Percentiles rank a stretch among this genome's conserved stretches.
Conservation (phyloP, 2,329 filamentous ascomycete genomes). For the Akanthomyces muscarius region DNA sequence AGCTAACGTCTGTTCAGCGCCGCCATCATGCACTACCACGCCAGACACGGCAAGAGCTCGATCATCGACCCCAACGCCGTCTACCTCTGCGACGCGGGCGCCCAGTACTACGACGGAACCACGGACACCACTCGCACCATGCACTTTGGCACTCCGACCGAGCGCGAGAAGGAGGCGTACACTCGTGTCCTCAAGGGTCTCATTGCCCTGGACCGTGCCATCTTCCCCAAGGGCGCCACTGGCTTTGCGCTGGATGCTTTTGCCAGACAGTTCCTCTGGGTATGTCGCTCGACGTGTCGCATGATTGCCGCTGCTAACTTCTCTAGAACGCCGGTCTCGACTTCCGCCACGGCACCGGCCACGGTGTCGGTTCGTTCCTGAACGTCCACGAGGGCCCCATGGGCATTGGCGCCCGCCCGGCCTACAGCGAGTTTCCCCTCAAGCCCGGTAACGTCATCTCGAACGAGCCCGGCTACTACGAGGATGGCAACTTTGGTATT, state of each 20-base stretch:
- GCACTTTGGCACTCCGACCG: conserved; percentile 82
- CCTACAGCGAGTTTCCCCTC: conserved; percentile 86
- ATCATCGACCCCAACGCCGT: conserved; percentile 78
- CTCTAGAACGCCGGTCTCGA: conserved; percentile 66
- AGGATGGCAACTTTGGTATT: conserved; percentile 91
- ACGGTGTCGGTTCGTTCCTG: conserved; percentile 90
- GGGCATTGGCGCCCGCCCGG: conserved; percentile 86
- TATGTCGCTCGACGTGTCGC: conserved; percentile 34
- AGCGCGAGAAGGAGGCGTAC: conserved; percentile 82
- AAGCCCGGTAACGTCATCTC: conserved; percentile 93
- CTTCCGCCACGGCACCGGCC: conserved; percentile 93
- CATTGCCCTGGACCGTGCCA: conserved; percentile 77
- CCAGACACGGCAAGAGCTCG: conserved; percentile 76
- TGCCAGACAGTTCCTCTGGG: conserved; percentile 90
- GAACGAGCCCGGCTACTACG: conserved; percentile 95
- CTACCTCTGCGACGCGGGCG: conserved; percentile 95
- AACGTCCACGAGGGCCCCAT: conserved; percentile 98
- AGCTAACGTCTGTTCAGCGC: conserved; percentile 53
- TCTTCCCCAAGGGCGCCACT: conserved; percentile 93
- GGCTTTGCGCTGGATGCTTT: conserved; percentile 87
- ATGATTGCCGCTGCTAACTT: conserved; percentile 21
- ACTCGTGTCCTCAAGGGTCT: conserved; percentile 93
- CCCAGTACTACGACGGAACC: conserved; percentile 93
- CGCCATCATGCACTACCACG: conserved; percentile 93
- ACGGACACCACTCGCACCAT: conserved; percentile 93